phyloP scores from a whole-genome alignment of 2,329 filamentous ascomycete species.

The Diaporthe citri region DNA sequence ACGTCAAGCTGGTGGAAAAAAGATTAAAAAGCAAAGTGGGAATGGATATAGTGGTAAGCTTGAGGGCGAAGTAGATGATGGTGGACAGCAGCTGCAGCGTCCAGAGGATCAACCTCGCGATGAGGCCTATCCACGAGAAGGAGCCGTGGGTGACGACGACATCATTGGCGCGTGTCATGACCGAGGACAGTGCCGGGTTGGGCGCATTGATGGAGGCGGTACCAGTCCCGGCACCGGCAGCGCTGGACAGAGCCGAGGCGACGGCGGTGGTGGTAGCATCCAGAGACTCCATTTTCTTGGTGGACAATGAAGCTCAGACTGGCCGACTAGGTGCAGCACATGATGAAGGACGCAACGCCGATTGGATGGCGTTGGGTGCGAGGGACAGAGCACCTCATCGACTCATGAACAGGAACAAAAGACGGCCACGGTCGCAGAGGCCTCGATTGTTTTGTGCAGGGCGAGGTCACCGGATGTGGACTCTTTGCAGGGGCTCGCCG shows the following conservation, averaged over 20 bases:
- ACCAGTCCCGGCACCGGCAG: constrained; percentile 20
- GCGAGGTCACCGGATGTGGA: background rate
- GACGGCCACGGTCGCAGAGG: background rate
- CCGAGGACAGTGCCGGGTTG: constrained; percentile 51
- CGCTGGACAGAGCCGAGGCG: constrained; percentile 29
- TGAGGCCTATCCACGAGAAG: constrained; percentile 68
- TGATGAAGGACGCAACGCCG: constrained; percentile 40
- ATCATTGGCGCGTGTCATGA: constrained; percentile 54
- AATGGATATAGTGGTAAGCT: constrained; percentile 87
- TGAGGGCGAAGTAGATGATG: constrained; percentile 82
- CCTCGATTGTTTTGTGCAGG: background rate
- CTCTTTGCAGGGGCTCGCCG: background rate
- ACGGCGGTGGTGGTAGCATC: constrained; percentile 32
- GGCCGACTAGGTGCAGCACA: constrained; percentile 39
- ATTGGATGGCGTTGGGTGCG: constrained; percentile 36
- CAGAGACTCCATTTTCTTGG: constrained; percentile 39
- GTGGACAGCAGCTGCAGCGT: constrained; percentile 68
- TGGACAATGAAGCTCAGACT: constrained; percentile 34
- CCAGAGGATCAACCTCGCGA: constrained; percentile 67
- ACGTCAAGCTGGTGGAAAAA: constrained; percentile 92
- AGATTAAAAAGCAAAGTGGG: constrained; percentile 91
- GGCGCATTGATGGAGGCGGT: constrained; percentile 47
- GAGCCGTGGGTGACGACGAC: constrained; percentile 54
- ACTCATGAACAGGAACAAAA: constrained; percentile 23
- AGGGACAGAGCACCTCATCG: constrained; percentile 31